Evolutionary conservation across 805 yeast species (phyloP), one percentile per base, ranked within the genome.

Genomic region (Candida dajiaensis): DNA sequence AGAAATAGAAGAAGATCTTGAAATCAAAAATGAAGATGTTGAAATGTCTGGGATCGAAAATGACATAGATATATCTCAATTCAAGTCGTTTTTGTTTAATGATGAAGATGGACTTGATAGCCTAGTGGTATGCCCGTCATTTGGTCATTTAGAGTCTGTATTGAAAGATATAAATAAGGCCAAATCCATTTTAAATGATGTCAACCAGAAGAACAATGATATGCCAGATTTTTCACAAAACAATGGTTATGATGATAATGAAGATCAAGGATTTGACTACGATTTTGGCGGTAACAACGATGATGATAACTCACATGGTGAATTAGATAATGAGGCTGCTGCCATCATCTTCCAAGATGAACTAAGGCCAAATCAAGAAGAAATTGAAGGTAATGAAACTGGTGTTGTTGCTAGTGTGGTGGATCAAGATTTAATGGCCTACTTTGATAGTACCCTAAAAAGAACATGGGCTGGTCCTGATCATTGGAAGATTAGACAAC

Each of bases 401-500:
- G 59, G 54, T 22, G 53, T 53, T 13, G 57, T 62, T 31, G 60
- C 60, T 8, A 58, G 62, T 38, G 59, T 70, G 16, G 65, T 78
- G 52, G 87, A 81, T 55, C 73, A 72, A 42, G 87, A 83, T 56
- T 66, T 88, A 38, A 79, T 87, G 77, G 84, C 89, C 3, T 85
- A 88, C 61, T 89, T 89, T 64, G 96, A 89, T 61, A 81, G 80
- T 44, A 74, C 80, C 19, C 71, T 88, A 65, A 77, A 73, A 47
- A 63, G 63, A 40, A 85, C 80, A 61, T 90, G 97, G 97, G 77
- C 95, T 25, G 97, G 97, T 9, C 85, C 92, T 13, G 92, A 87
- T 53, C 95, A 88, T 65, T 92, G 97, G 97, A 85, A 85, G 64
- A 84, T 92, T 11, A 69, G 76, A 38, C 76, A 79, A 13, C 63